A percentile compares a stretch with the other conserved stretches of the same genome.
Conservation (phyloP, 805 yeast species). For the Isabelozyma pseudorhagii region DNA sequence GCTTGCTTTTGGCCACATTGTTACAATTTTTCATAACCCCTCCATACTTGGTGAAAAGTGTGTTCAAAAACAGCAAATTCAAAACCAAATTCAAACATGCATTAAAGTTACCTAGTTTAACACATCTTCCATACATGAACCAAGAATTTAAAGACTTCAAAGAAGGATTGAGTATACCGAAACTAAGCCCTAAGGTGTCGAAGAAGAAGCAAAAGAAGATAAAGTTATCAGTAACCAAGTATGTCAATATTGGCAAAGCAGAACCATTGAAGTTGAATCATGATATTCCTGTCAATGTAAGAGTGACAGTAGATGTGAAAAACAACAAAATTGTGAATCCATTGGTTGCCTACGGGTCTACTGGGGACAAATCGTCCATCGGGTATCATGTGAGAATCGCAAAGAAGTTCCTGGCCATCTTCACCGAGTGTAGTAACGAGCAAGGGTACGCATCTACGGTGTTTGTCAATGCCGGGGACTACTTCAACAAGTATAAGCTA, state of each 20-base stretch:
- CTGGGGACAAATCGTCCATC: slow-evolving; percentile 58
- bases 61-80: slow-evolving; percentile 48
- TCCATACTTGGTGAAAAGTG: slow-evolving; percentile 65
- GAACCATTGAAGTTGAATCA: slow-evolving; percentile 54
- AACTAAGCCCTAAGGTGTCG: slow-evolving; percentile 33
- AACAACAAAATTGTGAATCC: slow-evolving; percentile 67
- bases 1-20: slow-evolving; percentile 57
- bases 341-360: slow-evolving; percentile 60
- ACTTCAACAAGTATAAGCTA: slow-evolving; percentile 34
- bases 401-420: slow-evolving; percentile 55
- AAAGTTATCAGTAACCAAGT: slow-evolving; percentile 59
- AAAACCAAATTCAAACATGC: slow-evolving; percentile 58
- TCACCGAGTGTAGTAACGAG: slow-evolving; percentile 63
- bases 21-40: slow-evolving; percentile 85
- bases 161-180: slow-evolving; percentile 63
- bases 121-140: slow-evolving; percentile 73
- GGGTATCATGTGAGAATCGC: slow-evolving; percentile 78
- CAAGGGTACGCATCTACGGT: slow-evolving; percentile 68
- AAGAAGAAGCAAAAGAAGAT: slow-evolving; percentile 44
- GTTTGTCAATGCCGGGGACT: slow-evolving; percentile 68
- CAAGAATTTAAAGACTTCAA: slow-evolving; percentile 39
- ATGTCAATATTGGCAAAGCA: slow-evolving; percentile 70
- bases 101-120: slow-evolving; percentile 62
- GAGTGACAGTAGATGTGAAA: slow-evolving; percentile 75
- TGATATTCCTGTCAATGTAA: slow-evolving; percentile 70